phyloP scores from a whole-genome alignment of 2,329 filamentous ascomycete species.

The Grosmannia serpens region DNA sequence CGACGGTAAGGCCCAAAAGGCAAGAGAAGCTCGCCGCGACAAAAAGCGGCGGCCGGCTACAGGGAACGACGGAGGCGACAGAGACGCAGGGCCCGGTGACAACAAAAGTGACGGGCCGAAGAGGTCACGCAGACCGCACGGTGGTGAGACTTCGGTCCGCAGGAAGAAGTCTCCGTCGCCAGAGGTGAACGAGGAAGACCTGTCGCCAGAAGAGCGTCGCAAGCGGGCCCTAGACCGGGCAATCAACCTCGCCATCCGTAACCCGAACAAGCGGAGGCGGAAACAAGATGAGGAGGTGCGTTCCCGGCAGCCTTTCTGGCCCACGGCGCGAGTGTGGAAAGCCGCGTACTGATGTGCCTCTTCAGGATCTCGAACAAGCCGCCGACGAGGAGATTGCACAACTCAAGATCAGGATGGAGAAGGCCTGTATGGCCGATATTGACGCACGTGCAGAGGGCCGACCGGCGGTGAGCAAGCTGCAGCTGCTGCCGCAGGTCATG shows the following conservation, averaged over 20 bases:
- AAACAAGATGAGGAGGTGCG: slow-evolving; percentile 82
- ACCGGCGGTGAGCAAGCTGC: slow-evolving; percentile 85
- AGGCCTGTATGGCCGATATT: slow-evolving; percentile 79
- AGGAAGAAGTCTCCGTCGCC: slow-evolving; percentile 32
- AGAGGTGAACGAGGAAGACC: slow-evolving; percentile 61
- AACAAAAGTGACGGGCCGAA: slow-evolving; percentile 21
- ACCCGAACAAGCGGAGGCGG: slow-evolving; percentile 58
- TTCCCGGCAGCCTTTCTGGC: slow-evolving; percentile 10
- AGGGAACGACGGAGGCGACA: slow-evolving; percentile 32
- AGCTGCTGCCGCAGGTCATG: slow-evolving; percentile 84
- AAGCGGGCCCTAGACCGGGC: slow-evolving; percentile 74
- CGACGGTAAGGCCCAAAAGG: slow-evolving; percentile 47
- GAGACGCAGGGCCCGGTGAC: slow-evolving; percentile 27
- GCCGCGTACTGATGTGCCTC: neutral
- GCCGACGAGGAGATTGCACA: slow-evolving; percentile 83
- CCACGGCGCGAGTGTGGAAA: neutral
- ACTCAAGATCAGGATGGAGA: slow-evolving; percentile 82
- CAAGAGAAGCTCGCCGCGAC: slow-evolving; percentile 59
- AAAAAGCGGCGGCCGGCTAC: slow-evolving; percentile 43
- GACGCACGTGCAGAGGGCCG: slow-evolving; percentile 65
- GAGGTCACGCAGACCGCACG: slow-evolving; percentile 20
- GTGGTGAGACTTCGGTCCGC: slow-evolving; percentile 32
- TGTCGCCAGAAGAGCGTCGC: slow-evolving; percentile 76
- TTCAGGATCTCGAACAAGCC: slow-evolving; percentile 75
- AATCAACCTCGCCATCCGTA: slow-evolving; percentile 82